These are phyloP conservation scores for Aspergillus cejpii DNA, from an alignment of 2,329 filamentous ascomycete species.

Conservation along the genomic window DNA sequence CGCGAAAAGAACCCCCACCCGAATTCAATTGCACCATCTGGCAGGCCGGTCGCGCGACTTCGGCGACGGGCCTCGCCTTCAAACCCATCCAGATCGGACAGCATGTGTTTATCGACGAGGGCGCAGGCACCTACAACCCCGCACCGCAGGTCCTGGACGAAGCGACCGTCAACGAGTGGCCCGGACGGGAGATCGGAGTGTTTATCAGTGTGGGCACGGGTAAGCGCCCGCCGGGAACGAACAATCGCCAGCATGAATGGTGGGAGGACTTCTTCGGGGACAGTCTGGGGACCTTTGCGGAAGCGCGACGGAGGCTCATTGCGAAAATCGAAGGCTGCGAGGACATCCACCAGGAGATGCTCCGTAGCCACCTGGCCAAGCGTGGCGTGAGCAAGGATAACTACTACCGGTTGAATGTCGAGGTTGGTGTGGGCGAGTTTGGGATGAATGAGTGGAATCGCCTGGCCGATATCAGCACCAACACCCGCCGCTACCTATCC, in stretches of 20 bases:
- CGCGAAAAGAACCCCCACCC: conserved; percentile 78
- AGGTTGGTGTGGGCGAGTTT: conserved; percentile 92
- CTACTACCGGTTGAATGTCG: conserved; percentile 95
- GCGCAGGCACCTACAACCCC: conserved; percentile 85
- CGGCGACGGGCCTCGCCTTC: conserved; percentile 83
- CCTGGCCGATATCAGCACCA: conserved; percentile 89
- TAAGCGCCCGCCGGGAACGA: conserved; percentile 67
- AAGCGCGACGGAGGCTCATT: conserved; percentile 77
- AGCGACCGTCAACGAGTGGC: conserved; percentile 88
- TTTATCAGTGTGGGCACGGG: conserved; percentile 95
- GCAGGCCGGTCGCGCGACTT: conserved; percentile 94
- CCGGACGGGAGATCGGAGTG: conserved; percentile 82
- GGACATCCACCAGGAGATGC: conserved; percentile 79
- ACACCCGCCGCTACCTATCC: conserved; percentile 74
- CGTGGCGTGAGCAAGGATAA: conserved; percentile 78
- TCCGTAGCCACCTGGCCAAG: conserved; percentile 66
- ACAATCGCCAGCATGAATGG: conserved; percentile 66
- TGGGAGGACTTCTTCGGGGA: conserved; percentile 76
- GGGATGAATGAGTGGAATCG: conserved; percentile 98
- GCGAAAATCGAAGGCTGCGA: conserved; percentile 94
- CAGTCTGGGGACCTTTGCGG: conserved; percentile 76
- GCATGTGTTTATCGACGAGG: conserved; percentile 89
- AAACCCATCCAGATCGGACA: conserved; percentile 94
- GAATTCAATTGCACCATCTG: conserved; percentile 94
- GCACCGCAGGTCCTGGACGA: conserved; percentile 80